Evolutionary conservation across 768 basidiomycete genomes (phyloP).

Genomic region (Phaeotremella skinneri): DNA sequence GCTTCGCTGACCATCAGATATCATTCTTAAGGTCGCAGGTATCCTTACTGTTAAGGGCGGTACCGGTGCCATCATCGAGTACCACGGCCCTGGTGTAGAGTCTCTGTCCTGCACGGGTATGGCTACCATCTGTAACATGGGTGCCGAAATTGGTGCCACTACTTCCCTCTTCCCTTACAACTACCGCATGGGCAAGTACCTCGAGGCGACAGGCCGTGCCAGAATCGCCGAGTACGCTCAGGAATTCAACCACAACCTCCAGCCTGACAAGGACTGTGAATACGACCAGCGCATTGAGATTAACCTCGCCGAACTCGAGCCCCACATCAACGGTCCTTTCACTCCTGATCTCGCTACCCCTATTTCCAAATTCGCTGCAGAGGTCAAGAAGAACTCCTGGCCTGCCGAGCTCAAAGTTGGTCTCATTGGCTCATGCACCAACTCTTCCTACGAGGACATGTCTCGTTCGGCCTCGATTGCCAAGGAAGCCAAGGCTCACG

Average conservation of each 20-base stretch:
- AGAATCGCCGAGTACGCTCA: conserved; percentile 86
- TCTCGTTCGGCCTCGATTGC: conserved; percentile 93
- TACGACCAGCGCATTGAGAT: conserved; percentile 95
- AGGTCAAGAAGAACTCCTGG: conserved; percentile 93
- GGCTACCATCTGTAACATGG: conserved; percentile 99
- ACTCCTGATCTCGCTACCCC: conserved; percentile 99
- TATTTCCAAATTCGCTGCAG: conserved; percentile 87
- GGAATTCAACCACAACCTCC: conserved; percentile 82
- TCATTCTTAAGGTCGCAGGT: conserved; percentile 98
- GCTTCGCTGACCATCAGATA: conserved; percentile 59
- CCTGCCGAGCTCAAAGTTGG: conserved; percentile 94
- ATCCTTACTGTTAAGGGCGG: conserved; percentile 99
- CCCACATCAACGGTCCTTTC: conserved; percentile 99
- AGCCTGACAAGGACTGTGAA: conserved; percentile 80
- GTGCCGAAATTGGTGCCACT: conserved; percentile 98
- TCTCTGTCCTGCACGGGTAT: conserved; percentile 97
- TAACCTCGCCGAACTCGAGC: conserved; percentile 94
- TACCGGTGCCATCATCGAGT: conserved; percentile 98
- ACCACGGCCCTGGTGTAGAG: conserved; percentile 90
- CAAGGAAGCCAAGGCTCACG: conserved; percentile 79
- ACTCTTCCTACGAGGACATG: conserved; percentile 99
- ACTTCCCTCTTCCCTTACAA: conserved; percentile 99
- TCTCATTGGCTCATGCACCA: conserved; percentile 98
- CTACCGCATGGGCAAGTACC: conserved; percentile 84
- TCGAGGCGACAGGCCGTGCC: conserved; percentile 88